Evolutionary conservation across 1,139 yeast species (phyloP).

Genomic region (Diutina rugosa): DNA sequence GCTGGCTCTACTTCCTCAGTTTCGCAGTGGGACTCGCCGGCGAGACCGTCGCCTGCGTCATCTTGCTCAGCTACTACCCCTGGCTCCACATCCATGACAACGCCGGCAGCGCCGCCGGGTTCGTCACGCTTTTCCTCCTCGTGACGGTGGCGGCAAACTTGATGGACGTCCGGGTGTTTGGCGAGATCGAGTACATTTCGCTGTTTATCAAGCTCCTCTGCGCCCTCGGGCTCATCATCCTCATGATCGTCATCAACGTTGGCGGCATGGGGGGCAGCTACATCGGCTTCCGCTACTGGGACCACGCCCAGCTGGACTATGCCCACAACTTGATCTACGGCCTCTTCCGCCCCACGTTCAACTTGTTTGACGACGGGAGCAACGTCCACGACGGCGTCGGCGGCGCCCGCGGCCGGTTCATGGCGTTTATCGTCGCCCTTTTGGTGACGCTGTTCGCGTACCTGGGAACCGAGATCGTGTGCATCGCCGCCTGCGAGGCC

Average conservation of each 20-base stretch:
- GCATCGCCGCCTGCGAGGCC: constrained; percentile 80
- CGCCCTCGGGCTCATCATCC: constrained; percentile 41
- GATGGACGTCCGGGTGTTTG: constrained; percentile 59
- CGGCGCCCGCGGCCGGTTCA: constrained; percentile 51
- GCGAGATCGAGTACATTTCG: constrained; percentile 59
- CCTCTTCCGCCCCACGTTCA: constrained; percentile 58
- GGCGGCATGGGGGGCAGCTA: constrained; percentile 28
- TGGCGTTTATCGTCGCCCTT: constrained; percentile 52
- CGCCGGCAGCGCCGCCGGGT: constrained; percentile 43
- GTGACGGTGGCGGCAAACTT: constrained; percentile 41
- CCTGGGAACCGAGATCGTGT: constrained; percentile 73
- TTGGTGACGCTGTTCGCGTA: constrained; percentile 61
- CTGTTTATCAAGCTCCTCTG: constrained; percentile 48
- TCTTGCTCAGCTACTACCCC: constrained; percentile 58
- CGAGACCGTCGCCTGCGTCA: constrained; percentile 69
- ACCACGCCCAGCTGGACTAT: constrained; percentile 32
- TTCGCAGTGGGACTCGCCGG: constrained; percentile 67
- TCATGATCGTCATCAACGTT: constrained; percentile 50
- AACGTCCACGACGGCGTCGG: constrained; percentile 36
- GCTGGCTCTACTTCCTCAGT: constrained; percentile 66
- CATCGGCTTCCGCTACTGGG: constrained; percentile 63
- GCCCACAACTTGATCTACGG: constrained; percentile 47
- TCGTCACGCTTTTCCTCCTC: constrained; percentile 47
- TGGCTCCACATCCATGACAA: constrained; percentile 34
- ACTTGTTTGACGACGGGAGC: constrained; percentile 39